These are phyloP conservation scores for Alternaria panax DNA, from an alignment of 2,329 filamentous ascomycete species.

Conservation along the genomic window DNA sequence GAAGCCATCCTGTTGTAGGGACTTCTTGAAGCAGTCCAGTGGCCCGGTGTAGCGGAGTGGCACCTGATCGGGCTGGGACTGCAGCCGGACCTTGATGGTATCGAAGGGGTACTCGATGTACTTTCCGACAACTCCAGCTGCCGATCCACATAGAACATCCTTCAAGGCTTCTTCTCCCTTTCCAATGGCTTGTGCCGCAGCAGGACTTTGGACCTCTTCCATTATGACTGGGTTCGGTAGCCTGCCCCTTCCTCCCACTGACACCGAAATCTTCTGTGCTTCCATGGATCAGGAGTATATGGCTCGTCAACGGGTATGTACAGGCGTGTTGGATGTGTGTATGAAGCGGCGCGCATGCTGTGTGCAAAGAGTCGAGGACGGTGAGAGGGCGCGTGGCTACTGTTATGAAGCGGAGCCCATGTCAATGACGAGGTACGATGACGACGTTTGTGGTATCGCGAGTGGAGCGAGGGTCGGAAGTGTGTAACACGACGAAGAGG, in stretches of 20 bases:
- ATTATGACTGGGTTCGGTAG: conserved; percentile 27
- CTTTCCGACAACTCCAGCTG: conserved; percentile 90
- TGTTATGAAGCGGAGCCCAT: conserved; percentile 32
- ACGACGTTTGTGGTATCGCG: conserved; percentile 15
- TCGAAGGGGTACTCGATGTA: conserved; percentile 99
- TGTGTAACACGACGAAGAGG: conserved; percentile 32
- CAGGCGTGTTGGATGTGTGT: conserved; percentile 15
- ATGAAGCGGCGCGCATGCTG: conserved; percentile 33
- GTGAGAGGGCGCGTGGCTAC: conserved; percentile 38
- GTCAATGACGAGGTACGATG: conserved; percentile 10
- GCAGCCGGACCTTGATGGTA: conserved; percentile 95
- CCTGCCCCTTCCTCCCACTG: conserved; percentile 40
- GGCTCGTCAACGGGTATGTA: conserved; percentile 10
- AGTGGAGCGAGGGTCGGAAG: conserved; percentile 20
- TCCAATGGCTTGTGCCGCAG: conserved; percentile 28
- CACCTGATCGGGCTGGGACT: conserved; percentile 88
- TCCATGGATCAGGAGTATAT: conserved; percentile 35
- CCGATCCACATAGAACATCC: conserved; percentile 87
- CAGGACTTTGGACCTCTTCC: conserved; percentile 25
- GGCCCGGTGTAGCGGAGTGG: conserved; percentile 85
- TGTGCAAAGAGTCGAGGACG: conserved; percentile 36
- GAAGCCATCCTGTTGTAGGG: conserved; percentile 79
- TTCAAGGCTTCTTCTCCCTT: conserved; percentile 75
- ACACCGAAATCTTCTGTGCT: conserved; percentile 37
- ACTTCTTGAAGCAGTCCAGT: conserved; percentile 91